Conservation (phyloP, 2,329 filamentous ascomycete species). For the Gaeumannomyces sp. region DNA sequence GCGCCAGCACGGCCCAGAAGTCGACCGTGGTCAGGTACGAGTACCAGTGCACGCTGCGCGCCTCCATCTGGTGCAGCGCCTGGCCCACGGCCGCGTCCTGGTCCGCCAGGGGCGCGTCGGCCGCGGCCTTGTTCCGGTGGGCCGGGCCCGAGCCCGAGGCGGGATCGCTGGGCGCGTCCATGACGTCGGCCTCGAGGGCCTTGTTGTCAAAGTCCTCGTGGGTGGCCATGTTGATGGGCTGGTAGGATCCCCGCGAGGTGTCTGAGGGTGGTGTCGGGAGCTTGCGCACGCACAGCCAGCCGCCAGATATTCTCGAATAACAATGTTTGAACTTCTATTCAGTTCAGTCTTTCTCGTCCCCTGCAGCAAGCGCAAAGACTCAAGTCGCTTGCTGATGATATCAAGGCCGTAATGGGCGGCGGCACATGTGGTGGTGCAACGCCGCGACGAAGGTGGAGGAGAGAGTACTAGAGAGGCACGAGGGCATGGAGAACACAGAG, state of each 20-base stretch:
- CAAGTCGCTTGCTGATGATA: constrained; percentile 54
- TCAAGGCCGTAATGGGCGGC: constrained; percentile 17
- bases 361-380: constrained; percentile 61
- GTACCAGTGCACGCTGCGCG: constrained; percentile 51
- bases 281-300: background rate
- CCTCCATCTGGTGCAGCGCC: constrained; percentile 50
- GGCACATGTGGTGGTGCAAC: constrained; percentile 40
- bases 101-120: constrained; percentile 15
- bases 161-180: constrained; percentile 14
- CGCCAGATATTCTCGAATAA: background rate
- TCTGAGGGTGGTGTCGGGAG: constrained; percentile 6
- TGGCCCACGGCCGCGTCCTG: constrained; percentile 36
- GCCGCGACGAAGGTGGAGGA: constrained; percentile 13
- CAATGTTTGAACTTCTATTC: background rate
- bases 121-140: constrained; percentile 11
- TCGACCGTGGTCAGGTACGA: constrained; percentile 76
- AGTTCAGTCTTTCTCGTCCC: constrained; percentile 49
- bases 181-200: constrained; percentile 10
- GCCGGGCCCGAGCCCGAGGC: constrained; percentile 17
- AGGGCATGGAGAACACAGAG: background rate
- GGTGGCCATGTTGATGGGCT: constrained; percentile 11
- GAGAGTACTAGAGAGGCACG: background rate
- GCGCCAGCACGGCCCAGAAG: constrained; percentile 76
- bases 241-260: background rate
- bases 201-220: constrained; percentile 9